Evolutionary conservation across 495 filamentous ascomycete genomes (phyloP), one percentile per base, ranked within the genome.

Genomic region (Aspergillus coremiiformis): DNA sequence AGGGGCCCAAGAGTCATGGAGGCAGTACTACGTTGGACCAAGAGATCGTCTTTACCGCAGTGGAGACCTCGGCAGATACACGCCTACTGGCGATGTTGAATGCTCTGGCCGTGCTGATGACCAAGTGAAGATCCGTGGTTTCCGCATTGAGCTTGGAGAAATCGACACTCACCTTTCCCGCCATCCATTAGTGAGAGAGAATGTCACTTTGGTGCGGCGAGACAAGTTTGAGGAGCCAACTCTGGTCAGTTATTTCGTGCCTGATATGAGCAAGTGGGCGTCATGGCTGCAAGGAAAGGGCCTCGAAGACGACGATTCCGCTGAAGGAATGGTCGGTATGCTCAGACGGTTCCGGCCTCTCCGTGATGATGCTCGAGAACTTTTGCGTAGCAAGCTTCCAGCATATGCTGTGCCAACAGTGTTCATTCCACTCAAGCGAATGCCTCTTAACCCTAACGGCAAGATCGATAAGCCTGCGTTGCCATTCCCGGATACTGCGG

Each of bases 41-140:
- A 73, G 92, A 53, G 92, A 98, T 69, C 75, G 93, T 15, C 66
- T 98, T 26, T 96, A 98, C 63, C 73, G 86, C 6, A 89, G 81
- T 27, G 90, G 89, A 22, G 89, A 95, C 65, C 71, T 95, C 2
- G 90, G 89, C 9, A 70, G 83, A 14, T 94, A 88, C 55, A 79
- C 80, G 33, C 78, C 82, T 4, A 77, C 84, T 44, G 93, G 91
- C 33, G 82, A 84, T 56, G 83, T 87, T 24, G 84, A 86, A 55
- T 85, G 81, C 58, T 78, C 80, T 22, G 91, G 91, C 17, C 81
- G 93, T 44, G 86, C 82, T 9, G 93, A 98, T 61, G 79, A 89
- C 58, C 93, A 97, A 59, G 86, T 95, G 64, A 96, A 96, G 73
- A 95, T 97, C 55, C 85, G 92, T 45, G 92, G 92, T 5, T 96